A percentile compares a stretch with the other conserved stretches of the same genome.
These are phyloP conservation scores for Musa itinerans DNA, from an alignment of 176 grass and related monocot species.

Conservation along the genomic window DNA sequence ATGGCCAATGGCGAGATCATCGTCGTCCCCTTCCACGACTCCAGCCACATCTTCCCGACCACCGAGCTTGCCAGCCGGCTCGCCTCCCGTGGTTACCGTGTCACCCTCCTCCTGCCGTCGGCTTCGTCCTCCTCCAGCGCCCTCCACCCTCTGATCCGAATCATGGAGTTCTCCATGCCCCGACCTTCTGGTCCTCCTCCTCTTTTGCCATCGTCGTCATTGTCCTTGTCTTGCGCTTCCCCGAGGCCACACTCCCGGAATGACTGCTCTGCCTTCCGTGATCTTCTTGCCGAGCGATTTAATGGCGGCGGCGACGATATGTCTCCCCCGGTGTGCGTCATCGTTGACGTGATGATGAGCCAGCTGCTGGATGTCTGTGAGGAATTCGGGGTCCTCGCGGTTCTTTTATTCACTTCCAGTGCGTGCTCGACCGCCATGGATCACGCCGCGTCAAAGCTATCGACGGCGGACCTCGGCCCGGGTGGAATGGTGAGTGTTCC, in stretches of 20 bases:
- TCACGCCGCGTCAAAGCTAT: slow-evolving; percentile 8
- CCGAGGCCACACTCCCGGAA: neutral
- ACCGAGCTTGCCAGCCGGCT: slow-evolving; percentile 24
- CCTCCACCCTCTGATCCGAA: slow-evolving; percentile 22
- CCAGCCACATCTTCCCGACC: slow-evolving; percentile 27
- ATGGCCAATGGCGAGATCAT: slow-evolving; percentile 31
- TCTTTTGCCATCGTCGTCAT: neutral
- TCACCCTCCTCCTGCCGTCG: slow-evolving; percentile 27
- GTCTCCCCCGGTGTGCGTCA: slow-evolving; percentile 23
- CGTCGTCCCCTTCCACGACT: slow-evolving; percentile 16
- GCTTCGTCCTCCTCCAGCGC: neutral
- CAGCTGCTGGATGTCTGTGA: slow-evolving; percentile 18
- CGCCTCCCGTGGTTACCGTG: slow-evolving; percentile 16
- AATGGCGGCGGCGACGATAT: neutral
- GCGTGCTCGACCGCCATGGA: slow-evolving; percentile 33
- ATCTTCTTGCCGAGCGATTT: slow-evolving; percentile 19
- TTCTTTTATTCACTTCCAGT: slow-evolving; percentile 33
- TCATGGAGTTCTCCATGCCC: neutral
- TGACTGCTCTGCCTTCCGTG: neutral
- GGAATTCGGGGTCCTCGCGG: slow-evolving; percentile 7
- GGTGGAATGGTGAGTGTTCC: slow-evolving; percentile 5
- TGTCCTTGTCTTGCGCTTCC: neutral
- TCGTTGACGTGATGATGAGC: slow-evolving; percentile 30
- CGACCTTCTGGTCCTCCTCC: neutral
- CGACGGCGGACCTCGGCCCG: neutral